These are phyloP conservation scores for Nakazawaea molendinolei DNA, from an alignment of 805 yeast species.

Conservation along the genomic window DNA sequence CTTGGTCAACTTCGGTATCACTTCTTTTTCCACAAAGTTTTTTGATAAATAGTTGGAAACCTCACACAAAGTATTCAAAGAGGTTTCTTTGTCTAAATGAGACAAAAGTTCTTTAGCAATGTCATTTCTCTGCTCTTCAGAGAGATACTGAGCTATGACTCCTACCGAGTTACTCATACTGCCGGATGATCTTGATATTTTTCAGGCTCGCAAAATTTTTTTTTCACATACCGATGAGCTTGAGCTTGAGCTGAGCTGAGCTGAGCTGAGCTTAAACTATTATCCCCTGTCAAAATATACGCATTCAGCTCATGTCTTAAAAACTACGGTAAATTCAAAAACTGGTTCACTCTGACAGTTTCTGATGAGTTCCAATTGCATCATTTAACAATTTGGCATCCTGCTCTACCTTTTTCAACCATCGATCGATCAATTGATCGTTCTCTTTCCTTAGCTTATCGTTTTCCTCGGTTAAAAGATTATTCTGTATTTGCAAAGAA, in stretches of 20 bases:
- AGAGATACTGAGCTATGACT: neutral
- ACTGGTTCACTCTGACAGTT: slow-evolving; percentile 16
- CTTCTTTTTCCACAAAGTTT: neutral
- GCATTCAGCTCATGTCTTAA: neutral
- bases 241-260: too few species aligned
- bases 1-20: slow-evolving; percentile 11
- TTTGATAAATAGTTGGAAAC: slow-evolving; percentile 22
- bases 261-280: too few species aligned
- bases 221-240: too few species aligned
- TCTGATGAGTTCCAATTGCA: slow-evolving; percentile 27
- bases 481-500: slow-evolving; percentile 42
- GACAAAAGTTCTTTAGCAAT: neutral
- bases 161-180: too few species aligned
- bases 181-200: too few species aligned
- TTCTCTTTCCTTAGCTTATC: slow-evolving; percentile 29
- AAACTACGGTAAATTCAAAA: neutral
- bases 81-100: neutral
- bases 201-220: too few species aligned
- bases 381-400: slow-evolving; percentile 39
- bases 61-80: slow-evolving; percentile 20
- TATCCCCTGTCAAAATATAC: too few species aligned
- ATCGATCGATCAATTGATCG: slow-evolving; percentile 31
- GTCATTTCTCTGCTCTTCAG: neutral
- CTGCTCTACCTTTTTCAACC: slow-evolving; percentile 35
- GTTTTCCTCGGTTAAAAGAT: slow-evolving; percentile 31